Evolutionary conservation across 768 basidiomycete species (phyloP), one percentile per base, ranked within the genome.

Genomic region (Podaxis rugospora): DNA sequence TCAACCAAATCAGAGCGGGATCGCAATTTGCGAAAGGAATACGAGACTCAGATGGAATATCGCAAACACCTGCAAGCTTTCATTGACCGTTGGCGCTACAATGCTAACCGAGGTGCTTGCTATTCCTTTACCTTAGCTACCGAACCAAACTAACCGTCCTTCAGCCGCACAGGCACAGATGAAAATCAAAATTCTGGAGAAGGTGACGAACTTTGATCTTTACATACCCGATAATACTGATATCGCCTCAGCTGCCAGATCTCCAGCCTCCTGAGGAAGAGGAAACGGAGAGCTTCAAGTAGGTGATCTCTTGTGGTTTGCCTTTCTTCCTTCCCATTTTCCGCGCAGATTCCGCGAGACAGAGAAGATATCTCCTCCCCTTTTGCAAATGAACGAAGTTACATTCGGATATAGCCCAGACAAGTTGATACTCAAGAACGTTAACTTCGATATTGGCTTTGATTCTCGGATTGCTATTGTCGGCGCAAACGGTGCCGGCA

Each of bases 31-130:
- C 86, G 85, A 44, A 95, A 94, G 74, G 96, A 98, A 72, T 99
- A 98, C 73, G 96, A 98, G 36, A 80, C 93, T 0, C 97, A 99
- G 74, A 87, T 97, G 84, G 89, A 91, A 9, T 98, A 98, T 71
- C 84, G 97, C 58, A 90, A 91, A 68, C 93, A 97, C 77, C 76
- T 98, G 32, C 96, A 98, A 71, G 95, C 96, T 0, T 99, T 97
- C 77, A 98, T 99, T 66, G 97, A 98, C 68, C 82, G 94, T 56
- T 99, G 97, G 97, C 82, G 96, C 67, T 98, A 98, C 74, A 98
- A 98, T 66, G 95, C 95, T 60, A 96, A 96, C 71, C 83, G 95
- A 67, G 90, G 89, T 83, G 73, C 62, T 73, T 11, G 2, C 10
- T 23, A 11, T 4, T 40, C 61, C 51, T 40, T 2, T 21, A 10